Conservation (phyloP, 163 green algal genomes). For the Scenedesmus sp. region DNA sequence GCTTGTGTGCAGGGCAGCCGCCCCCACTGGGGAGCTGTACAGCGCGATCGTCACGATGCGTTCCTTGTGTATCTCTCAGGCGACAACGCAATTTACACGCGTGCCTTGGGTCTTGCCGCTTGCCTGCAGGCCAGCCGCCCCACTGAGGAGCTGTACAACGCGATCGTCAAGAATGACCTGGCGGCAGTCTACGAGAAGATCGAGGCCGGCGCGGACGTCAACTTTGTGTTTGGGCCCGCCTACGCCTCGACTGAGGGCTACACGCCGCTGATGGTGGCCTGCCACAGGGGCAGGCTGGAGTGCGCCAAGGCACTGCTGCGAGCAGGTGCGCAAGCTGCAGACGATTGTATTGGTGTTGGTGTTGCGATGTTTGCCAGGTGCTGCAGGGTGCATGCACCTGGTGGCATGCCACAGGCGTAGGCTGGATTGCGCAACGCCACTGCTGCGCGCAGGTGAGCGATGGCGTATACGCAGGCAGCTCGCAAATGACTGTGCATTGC, state of each 20-base stretch:
- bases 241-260: constrained; percentile 90
- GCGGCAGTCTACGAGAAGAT: constrained; percentile 89
- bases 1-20: constrained; percentile 49
- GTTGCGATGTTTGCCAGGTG: too few species aligned
- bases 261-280: constrained; percentile 94
- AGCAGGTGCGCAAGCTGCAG: constrained; percentile 62
- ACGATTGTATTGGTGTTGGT: neutral
- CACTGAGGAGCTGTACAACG: constrained; percentile 95
- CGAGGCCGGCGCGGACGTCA: constrained; percentile 91
- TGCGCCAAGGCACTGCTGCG: constrained; percentile 90
- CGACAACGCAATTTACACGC: neutral
- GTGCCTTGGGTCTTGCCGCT: neutral
- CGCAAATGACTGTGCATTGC: too few species aligned
- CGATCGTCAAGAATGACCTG: constrained; percentile 91
- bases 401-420: neutral
- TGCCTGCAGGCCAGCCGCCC: constrained; percentile 60
- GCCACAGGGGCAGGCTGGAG: constrained; percentile 81
- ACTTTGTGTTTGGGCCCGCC: constrained; percentile 91
- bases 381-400: neutral
- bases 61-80: too few species aligned
- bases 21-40: constrained; percentile 93
- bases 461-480: neutral
- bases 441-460: neutral
- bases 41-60: constrained; percentile 86
- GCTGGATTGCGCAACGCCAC: neutral